These are phyloP conservation scores for Byssochlamys sp. DNA, from an alignment of 2,329 filamentous ascomycete genomes.

Conservation along the genomic window DNA sequence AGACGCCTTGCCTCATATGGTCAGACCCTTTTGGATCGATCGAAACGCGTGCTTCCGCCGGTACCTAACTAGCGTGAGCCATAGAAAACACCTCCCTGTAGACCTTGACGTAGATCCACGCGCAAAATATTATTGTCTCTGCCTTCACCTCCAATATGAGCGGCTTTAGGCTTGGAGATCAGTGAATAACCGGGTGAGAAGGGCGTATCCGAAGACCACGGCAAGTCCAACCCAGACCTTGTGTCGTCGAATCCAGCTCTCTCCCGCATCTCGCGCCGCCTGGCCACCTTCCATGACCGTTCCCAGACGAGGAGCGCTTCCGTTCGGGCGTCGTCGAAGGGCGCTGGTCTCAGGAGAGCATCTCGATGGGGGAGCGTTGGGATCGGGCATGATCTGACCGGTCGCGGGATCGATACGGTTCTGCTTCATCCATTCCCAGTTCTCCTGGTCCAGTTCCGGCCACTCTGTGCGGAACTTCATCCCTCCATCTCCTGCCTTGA, in stretches of 20 bases:
- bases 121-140: not conserved
- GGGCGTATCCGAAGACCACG: constrained; percentile 69
- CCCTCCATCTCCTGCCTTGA: constrained; percentile 86
- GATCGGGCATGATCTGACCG: constrained; percentile 54
- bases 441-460: constrained; percentile 79
- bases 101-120: not conserved
- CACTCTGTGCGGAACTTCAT: constrained; percentile 82
- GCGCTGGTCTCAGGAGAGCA: constrained; percentile 56
- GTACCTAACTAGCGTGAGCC: not conserved
- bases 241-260: constrained; percentile 72
- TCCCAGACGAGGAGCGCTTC: constrained; percentile 45
- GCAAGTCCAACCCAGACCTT: constrained; percentile 64
- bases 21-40: not conserved
- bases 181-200: constrained; percentile 66
- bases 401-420: constrained; percentile 68
- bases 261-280: constrained; percentile 65
- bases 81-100: not conserved
- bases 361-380: constrained; percentile 41
- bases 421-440: constrained; percentile 83
- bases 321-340: constrained; percentile 53
- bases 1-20: constrained; percentile 1
- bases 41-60: not conserved
- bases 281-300: constrained; percentile 69
- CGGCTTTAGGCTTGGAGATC: constrained; percentile 31
- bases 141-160: not conserved